These are phyloP conservation scores for Thelephora ganbajun DNA, from an alignment of 768 basidiomycete genomes.

Conservation along the genomic window DNA sequence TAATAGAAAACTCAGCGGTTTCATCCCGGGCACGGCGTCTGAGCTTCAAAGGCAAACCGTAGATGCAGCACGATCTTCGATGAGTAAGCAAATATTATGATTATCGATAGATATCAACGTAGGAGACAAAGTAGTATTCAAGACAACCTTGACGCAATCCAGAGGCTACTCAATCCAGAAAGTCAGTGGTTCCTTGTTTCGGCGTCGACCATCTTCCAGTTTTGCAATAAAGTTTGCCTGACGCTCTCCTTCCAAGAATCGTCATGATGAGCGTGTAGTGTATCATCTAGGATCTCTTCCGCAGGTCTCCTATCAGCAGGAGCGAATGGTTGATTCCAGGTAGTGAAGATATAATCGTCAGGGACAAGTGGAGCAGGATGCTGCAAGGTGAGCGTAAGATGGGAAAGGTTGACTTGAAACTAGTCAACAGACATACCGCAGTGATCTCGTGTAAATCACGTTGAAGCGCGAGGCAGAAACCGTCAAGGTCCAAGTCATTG, in stretches of 20 bases:
- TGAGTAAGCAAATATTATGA: too few relatives aligned
- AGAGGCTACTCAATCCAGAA: too few relatives aligned
- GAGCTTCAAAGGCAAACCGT: too few relatives aligned
- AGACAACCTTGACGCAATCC: too few relatives aligned
- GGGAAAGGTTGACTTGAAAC: too few relatives aligned
- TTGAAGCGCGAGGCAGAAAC: conserved; percentile 53
- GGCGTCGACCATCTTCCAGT: conserved; percentile 20
- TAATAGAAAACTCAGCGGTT: too few relatives aligned
- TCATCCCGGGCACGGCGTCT: too few relatives aligned
- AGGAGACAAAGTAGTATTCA: too few relatives aligned
- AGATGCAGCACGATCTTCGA: too few relatives aligned
- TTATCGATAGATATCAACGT: too few relatives aligned
- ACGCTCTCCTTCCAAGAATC: conserved; percentile 18
- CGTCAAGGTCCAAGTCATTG: conserved; percentile 53
- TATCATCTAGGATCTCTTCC: conserved; percentile 30
- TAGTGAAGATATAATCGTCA: conserved; percentile 35
- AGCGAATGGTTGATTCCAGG: conserved; percentile 57
- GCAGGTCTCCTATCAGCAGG: conserved; percentile 48
- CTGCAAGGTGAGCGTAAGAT: conserved; percentile 9
- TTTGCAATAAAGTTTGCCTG: conserved; percentile 19
- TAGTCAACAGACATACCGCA: conserved; percentile 28
- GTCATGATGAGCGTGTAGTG: conserved; percentile 24
- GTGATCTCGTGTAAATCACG: conserved; percentile 64
- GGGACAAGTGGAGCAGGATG: conserved; percentile 40
- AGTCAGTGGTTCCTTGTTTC: too few relatives aligned